Base-by-base conservation (phyloP, 805 yeast genomes). In the Pichia pseudocactophila region DNA sequence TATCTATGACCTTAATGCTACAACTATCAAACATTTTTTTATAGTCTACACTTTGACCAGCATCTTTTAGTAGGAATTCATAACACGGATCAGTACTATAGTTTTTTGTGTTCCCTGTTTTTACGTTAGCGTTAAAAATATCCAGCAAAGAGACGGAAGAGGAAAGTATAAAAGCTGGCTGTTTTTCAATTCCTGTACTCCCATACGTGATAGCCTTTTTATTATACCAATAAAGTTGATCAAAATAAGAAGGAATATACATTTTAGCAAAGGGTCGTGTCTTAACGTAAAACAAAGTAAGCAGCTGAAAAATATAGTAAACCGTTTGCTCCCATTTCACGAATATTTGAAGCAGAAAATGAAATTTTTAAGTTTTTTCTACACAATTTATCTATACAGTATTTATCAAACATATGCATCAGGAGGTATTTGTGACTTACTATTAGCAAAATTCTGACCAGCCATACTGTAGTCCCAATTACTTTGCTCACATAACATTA, bases 401-500 rank as follows among this genome's bases (percentile, higher is more conserved):
- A n/a, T n/a, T n/a, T 15, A 4, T 30, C 43, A 43, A 36, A 55
- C 59, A 42, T 53, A 78, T 2, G 85, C 85, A 40, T 74, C 69
- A 6, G 73, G 71, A 16, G 85, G 85, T 30, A 79, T 66, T 31
- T 61, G 56, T 6, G 58, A 52, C 50, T 70, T 73, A 30, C 86
- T 81, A 50, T 73, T 78, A 50, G 77, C 74, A 63, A 90, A 90
- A 43, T 84, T 80, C 35, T 70, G 70, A 12, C 76, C 65, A 22
- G 96, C 89, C 41, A 66, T 70, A 22, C 75, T 78, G 51, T 76
- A 80, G 59, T 84, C 82, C 89, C 94, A 89, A 42, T 75, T 72
- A 54, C 95, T 86, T 60, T 88, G 96, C 58, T 87, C 88, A 44
- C 88, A 81, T 32, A 92, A 71, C 83, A 89, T 76, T 22, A 78